phyloP scores from a whole-genome alignment of 768 basidiomycete species.

The Mycena indigotica region DNA sequence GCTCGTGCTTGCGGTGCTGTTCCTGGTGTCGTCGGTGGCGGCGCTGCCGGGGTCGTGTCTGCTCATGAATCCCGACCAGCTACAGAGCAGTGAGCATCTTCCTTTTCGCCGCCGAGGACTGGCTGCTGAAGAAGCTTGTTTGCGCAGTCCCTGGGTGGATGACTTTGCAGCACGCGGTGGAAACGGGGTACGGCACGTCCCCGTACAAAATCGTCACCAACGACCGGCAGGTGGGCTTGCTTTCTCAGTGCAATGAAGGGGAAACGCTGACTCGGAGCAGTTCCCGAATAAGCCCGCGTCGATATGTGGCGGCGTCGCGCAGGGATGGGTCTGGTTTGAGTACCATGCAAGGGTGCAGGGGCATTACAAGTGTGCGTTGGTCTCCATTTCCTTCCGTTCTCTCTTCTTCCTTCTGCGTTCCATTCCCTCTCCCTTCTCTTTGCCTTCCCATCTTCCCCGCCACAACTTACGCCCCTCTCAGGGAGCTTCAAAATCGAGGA shows the following conservation, averaged over 20 bases:
- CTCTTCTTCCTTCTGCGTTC: neutral
- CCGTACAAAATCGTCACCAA: conserved; percentile 23
- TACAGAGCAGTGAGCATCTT: conserved; percentile 18
- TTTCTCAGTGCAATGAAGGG: too few species aligned
- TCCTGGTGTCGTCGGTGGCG: neutral
- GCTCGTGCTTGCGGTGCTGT: neutral
- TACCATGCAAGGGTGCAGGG: conserved; percentile 22
- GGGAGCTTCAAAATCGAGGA: conserved; percentile 24
- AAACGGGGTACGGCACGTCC: conserved; percentile 11
- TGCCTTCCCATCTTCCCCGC: neutral
- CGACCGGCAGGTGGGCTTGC: conserved; percentile 13
- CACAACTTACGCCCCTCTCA: conserved; percentile 2
- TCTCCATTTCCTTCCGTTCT: neutral
- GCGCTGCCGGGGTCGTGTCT: conserved; percentile 13
- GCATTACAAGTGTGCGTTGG: conserved; percentile 22
- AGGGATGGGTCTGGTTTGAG: conserved; percentile 24
- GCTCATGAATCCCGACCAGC: conserved; percentile 15
- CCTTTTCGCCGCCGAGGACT: neutral
- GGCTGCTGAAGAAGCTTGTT: neutral
- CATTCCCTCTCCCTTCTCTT: neutral
- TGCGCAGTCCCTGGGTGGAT: conserved; percentile 18
- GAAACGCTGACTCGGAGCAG: neutral
- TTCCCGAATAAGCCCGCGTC: conserved; percentile 17
- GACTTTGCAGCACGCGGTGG: conserved; percentile 14
- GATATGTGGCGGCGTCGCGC: conserved; percentile 17